These are phyloP conservation scores for Amaranthus cruentus DNA, from an alignment of 148 eudicot genomes.

Conservation along the genomic window DNA sequence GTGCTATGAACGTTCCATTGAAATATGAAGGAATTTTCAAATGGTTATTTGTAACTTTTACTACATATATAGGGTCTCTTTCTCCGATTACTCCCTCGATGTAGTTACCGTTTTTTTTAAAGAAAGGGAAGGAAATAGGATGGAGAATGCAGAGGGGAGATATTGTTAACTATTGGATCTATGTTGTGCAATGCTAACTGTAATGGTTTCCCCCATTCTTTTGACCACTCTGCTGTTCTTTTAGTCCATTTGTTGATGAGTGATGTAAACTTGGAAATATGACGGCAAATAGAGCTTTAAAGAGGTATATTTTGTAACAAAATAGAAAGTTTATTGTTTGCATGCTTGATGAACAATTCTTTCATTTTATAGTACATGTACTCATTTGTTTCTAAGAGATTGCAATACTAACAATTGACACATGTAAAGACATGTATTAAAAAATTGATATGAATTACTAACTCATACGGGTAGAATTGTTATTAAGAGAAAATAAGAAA, in stretches of 20 bases:
- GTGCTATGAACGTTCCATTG: background rate
- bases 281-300: constrained; percentile 11
- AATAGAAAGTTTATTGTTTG: background rate
- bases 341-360: too few relatives aligned
- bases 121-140: constrained; percentile 14
- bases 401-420: too few relatives aligned
- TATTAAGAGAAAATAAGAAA: too few relatives aligned
- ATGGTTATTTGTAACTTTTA: constrained; percentile 16
- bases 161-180: constrained; percentile 12
- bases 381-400: too few relatives aligned
- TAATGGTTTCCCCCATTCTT: constrained; percentile 12
- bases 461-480: too few relatives aligned
- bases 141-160: constrained; percentile 13
- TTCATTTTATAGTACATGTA: too few relatives aligned
- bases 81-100: background rate
- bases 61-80: constrained; percentile 10
- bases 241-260: background rate
- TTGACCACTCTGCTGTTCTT: constrained; percentile 9
- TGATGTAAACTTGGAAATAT: constrained; percentile 14
- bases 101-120: background rate
- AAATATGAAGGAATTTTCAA: constrained; percentile 5
- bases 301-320: background rate
- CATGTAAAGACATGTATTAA: too few relatives aligned
- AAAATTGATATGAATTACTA: too few relatives aligned
- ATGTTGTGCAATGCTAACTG: constrained; percentile 15